These are phyloP conservation scores for Lepidium didymum DNA, from an alignment of 345 rosid species.

Conservation along the genomic window DNA sequence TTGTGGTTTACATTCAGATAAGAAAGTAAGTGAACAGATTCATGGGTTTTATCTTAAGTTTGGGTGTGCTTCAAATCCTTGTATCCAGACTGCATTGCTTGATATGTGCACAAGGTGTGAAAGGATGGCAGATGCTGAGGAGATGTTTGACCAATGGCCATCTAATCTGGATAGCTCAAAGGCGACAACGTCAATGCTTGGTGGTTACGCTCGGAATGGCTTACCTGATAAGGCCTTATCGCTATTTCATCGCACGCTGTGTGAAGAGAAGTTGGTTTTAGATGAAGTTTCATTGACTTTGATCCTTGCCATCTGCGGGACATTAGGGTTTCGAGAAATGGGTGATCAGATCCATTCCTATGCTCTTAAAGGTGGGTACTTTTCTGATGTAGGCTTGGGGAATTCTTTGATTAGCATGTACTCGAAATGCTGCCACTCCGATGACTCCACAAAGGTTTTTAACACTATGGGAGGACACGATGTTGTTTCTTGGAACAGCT, in stretches of 20 bases:
- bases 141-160: constrained; percentile 52
- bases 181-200: constrained; percentile 59
- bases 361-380: constrained; percentile 49
- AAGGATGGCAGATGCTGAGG: constrained; percentile 68
- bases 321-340: constrained; percentile 57
- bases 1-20: constrained; percentile 46
- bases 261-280: constrained; percentile 38
- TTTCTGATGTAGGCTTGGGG: constrained; percentile 46
- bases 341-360: constrained; percentile 66
- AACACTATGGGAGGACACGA: constrained; percentile 42
- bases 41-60: constrained; percentile 66
- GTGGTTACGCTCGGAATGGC: constrained; percentile 71
- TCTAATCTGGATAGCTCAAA: constrained; percentile 35
- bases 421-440: constrained; percentile 47
- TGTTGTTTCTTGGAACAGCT: constrained; percentile 70
- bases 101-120: constrained; percentile 83
- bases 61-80: constrained; percentile 49
- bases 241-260: constrained; percentile 32
- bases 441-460: constrained; percentile 46
- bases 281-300: constrained; percentile 63
- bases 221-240: constrained; percentile 61
- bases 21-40: constrained; percentile 52
- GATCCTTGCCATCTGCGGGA: constrained; percentile 57
- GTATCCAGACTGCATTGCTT: constrained; percentile 58
- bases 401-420: constrained; percentile 76